Percentiles rank a stretch among this genome's conserved stretches.
These are phyloP conservation scores for Toxoplasma gondii DNA, from an alignment of 169 alveolate genomes.

Conservation along the genomic window DNA sequence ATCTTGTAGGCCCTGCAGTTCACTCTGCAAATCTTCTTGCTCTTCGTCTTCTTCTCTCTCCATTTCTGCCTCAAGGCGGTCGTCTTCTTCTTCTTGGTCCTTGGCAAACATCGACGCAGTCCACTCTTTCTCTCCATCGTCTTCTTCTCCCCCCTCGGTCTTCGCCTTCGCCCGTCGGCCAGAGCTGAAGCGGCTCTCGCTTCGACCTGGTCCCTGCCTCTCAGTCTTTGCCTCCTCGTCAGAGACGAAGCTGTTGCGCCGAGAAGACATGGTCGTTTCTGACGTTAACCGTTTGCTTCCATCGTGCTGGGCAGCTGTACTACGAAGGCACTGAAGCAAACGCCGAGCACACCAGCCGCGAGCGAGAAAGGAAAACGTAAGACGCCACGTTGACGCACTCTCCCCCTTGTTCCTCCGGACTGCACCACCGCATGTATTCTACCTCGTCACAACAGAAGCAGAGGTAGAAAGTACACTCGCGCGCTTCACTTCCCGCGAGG, in stretches of 20 bases:
- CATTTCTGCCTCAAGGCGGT: not conserved
- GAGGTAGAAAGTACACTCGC: too few relatives aligned
- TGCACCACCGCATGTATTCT: too few relatives aligned
- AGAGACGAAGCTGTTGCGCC: not conserved
- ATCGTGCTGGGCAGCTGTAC: too few relatives aligned
- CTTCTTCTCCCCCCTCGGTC: not conserved
- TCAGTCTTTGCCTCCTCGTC: not conserved
- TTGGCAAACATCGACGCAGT: not conserved
- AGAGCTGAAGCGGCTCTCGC: too few relatives aligned
- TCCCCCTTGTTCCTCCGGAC: too few relatives aligned
- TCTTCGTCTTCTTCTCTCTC: not conserved
- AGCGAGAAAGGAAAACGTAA: too few relatives aligned
- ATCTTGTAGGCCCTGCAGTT: not conserved
- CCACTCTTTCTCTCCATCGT: not conserved
- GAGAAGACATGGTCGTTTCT: not conserved
- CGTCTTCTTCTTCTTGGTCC: constrained; percentile 32
- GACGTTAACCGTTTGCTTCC: too few relatives aligned
- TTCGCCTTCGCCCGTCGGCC: not conserved
- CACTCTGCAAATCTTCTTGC: not conserved
- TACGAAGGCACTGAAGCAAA: too few relatives aligned
- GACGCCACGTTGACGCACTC: too few relatives aligned
- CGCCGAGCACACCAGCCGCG: too few relatives aligned
- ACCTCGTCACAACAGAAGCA: too few relatives aligned
- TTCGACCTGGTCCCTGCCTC: not conserved
- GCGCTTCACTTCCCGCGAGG: too few relatives aligned